Conservation (phyloP, 192 early-diverging fungal genomes). For the Backusella macrospora region DNA sequence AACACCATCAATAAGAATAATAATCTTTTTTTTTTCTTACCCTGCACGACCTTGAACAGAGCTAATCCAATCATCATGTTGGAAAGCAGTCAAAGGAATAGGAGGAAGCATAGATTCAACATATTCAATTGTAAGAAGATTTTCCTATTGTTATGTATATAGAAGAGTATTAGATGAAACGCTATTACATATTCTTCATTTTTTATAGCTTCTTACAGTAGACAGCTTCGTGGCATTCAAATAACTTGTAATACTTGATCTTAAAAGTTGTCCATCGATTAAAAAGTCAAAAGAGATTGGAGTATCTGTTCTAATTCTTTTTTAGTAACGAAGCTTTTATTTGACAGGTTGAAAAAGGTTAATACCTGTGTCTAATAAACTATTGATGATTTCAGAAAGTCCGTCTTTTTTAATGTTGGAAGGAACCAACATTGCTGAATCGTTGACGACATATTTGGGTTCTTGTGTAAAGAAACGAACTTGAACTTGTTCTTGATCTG, state of each 20-base stretch:
- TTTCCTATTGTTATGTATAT: constrained; percentile 57
- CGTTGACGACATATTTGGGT: constrained; percentile 72
- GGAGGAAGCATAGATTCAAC: constrained; percentile 92
- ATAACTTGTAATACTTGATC: constrained; percentile 74
- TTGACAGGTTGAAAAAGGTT: background rate
- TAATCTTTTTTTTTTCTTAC: background rate
- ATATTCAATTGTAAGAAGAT: constrained; percentile 86
- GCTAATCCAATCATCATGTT: constrained; percentile 97
- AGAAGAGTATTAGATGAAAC: background rate
- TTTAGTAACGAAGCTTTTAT: background rate
- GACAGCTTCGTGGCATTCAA: constrained; percentile 68
- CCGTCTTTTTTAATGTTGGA: constrained; percentile 83
- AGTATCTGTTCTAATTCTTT: constrained; percentile 49
- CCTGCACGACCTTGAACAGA: constrained; percentile 56
- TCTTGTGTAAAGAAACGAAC: constrained; percentile 84
- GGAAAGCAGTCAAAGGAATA: constrained; percentile 69
- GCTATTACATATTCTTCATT: background rate
- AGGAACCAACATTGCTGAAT: constrained; percentile 87
- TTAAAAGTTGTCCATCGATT: constrained; percentile 88
- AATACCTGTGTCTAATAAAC: constrained; percentile 63
- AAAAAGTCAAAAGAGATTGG: constrained; percentile 93
- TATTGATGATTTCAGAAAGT: constrained; percentile 94
- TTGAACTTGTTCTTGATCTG: constrained; percentile 71
- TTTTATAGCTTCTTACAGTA: constrained; percentile 46
- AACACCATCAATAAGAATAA: background rate